Conservation (phyloP, 148 eudicot genomes). For the Euryodendron excelsum region DNA sequence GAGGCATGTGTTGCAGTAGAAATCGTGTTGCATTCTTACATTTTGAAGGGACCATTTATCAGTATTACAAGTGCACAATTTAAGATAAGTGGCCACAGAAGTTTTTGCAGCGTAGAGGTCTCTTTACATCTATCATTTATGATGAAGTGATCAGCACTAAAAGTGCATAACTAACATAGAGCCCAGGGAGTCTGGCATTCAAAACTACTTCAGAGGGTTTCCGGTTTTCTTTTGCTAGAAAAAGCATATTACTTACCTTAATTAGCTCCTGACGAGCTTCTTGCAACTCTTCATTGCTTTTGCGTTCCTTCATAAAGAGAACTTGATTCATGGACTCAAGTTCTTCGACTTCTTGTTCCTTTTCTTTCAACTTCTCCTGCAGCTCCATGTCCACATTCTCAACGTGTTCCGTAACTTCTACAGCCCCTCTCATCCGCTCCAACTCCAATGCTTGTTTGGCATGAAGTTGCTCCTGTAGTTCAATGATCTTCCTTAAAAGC, state of each 20-base stretch:
- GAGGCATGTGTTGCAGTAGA: too few relatives aligned
- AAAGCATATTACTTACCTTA: conserved; percentile 32
- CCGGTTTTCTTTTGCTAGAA: neutral
- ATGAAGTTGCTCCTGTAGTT: conserved; percentile 60
- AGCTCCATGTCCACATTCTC: conserved; percentile 45
- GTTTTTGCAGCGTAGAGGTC: neutral
- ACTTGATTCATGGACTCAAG: conserved; percentile 10
- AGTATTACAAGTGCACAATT: too few relatives aligned
- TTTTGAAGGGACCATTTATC: too few relatives aligned
- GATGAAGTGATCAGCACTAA: neutral
- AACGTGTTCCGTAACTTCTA: conserved; percentile 58
- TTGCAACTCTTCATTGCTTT: conserved; percentile 66
- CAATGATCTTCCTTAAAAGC: conserved; percentile 56
- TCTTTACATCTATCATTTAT: conserved; percentile 22
- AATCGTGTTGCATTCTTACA: too few relatives aligned
- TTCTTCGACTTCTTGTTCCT: conserved; percentile 52
- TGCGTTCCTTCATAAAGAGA: conserved; percentile 53
- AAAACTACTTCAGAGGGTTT: conserved; percentile 1
- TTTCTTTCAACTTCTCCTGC: conserved; percentile 50
- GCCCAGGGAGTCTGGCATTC: neutral
- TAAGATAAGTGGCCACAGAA: neutral
- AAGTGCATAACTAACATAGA: neutral
- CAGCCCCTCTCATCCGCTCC: conserved; percentile 58
- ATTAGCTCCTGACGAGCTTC: conserved; percentile 71
- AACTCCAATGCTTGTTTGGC: conserved; percentile 77